Base-by-base conservation (phyloP, 2,329 filamentous ascomycete genomes). In the Ophiostoma himal-ulmi region DNA sequence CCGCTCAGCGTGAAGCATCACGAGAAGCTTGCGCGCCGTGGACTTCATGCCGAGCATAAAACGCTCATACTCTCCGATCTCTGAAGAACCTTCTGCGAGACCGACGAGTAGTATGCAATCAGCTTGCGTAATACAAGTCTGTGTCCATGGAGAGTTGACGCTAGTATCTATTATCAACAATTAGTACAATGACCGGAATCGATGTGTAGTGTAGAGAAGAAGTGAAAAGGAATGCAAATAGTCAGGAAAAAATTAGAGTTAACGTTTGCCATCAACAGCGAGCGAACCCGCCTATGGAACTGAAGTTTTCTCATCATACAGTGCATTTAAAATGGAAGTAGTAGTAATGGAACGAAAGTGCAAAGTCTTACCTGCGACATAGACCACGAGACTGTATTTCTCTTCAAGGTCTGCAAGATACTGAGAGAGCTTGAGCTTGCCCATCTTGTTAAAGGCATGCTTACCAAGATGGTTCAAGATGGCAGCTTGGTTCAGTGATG, bases 11-110 rank as follows among this genome's bases (percentile, higher is more conserved):
- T 99, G 96, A 2, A 99, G 81, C 34, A 99, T 82, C 0, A 99
- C 93, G 2, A 99, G 83, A 73, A 96, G 92, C 78, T 98, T 99
- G 68, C 94, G 87, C 0, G 95, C 94, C 0, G 95, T 99, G 0
- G 94, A 97, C 79, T 99, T 98, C 84, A 96, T 97, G 0, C 95
- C 96, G 20, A 99, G 85, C 77, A 99, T 87, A 78, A 99, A 97
- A 2, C 95, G 88, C 78, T 99, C 95, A 75, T 98, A 99, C 78
- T 99, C 96, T 60, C 95, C 95, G 74, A 98, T 95, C 64, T 87
- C 89, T 0, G 95, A 91, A 3, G 94, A 96, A 0, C 91, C 90
- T 77, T 98, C 95, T 0, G 94, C 95, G 17, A 98, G 82, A 0
- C 93, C 95, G 37, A 99, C 93, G 10, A 99, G 84, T 8, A 99